phyloP scores from a whole-genome alignment of 345 rosid genomes.

The Raphanus sativus region DNA sequence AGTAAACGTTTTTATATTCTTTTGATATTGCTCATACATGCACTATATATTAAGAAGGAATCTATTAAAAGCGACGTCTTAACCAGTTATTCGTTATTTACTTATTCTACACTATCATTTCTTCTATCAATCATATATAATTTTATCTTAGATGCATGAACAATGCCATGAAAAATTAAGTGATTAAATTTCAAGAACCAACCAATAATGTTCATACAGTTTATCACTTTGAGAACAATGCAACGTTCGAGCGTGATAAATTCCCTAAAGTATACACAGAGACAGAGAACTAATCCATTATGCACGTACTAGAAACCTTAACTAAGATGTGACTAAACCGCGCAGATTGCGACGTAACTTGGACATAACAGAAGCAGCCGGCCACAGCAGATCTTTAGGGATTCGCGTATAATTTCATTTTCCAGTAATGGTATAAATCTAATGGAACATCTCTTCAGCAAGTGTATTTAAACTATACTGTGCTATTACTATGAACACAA shows the following conservation, averaged over 20 bases:
- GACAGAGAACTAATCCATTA: neutral
- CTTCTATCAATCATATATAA: neutral
- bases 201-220: neutral
- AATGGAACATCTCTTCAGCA: neutral
- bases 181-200: slow-evolving; percentile 2
- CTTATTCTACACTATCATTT: slow-evolving; percentile 5
- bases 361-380: slow-evolving; percentile 34
- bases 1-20: neutral
- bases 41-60: slow-evolving; percentile 4
- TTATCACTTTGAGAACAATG: neutral
- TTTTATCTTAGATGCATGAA: slow-evolving; percentile 29
- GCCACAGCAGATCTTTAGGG: slow-evolving; percentile 62
- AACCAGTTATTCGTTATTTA: slow-evolving; percentile 30
- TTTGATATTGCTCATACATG: neutral
- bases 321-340: neutral
- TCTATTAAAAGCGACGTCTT: slow-evolving; percentile 22
- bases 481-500: neutral
- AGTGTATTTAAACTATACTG: neutral
- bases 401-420: slow-evolving; percentile 34
- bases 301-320: slow-evolving; percentile 5
- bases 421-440: neutral
- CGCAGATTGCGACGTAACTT: slow-evolving; percentile 28
- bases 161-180: neutral
- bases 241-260: slow-evolving; percentile 8
- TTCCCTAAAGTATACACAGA: neutral